A percentile compares a stretch with the other conserved stretches of the same genome.
phyloP scores from a whole-genome alignment of 2,329 filamentous ascomycete species.

The Zarea fungicola region DNA sequence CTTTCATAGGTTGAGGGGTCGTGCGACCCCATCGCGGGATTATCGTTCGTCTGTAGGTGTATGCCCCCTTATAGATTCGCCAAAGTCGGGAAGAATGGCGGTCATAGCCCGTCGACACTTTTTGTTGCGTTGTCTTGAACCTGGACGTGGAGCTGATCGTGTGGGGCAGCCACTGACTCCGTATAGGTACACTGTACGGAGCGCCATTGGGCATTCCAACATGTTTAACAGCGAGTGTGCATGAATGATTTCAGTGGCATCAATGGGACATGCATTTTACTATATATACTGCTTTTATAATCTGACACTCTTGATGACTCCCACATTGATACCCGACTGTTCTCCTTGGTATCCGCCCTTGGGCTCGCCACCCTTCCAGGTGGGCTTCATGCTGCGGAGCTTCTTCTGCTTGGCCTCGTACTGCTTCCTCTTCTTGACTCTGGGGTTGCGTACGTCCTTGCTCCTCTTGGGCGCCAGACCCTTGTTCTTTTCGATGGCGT shows the following conservation, averaged over 20 bases:
- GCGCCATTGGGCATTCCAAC: too few relatives aligned
- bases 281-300: conserved; percentile 46
- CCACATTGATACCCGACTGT: conserved; percentile 90
- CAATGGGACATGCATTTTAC: background rate
- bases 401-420: conserved; percentile 98
- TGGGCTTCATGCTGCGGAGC: conserved; percentile 75
- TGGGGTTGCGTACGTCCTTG: conserved; percentile 91
- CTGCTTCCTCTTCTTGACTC: conserved; percentile 97
- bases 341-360: conserved; percentile 87
- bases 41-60: background rate
- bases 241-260: too few relatives aligned
- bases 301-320: conserved; percentile 89
- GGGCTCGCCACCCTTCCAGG: conserved; percentile 82
- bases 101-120: too few relatives aligned
- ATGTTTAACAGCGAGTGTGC: too few relatives aligned
- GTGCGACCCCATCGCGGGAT: conserved; percentile 34
- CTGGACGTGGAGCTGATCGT: too few relatives aligned
- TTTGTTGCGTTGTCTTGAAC: too few relatives aligned
- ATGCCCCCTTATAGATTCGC: background rate
- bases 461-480: conserved; percentile 81
- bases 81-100: too few relatives aligned
- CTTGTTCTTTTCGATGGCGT: conserved; percentile 97
- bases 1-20: conserved; percentile 42
- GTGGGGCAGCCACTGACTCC: too few relatives aligned
- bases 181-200: too few relatives aligned